Percentiles rank a stretch among this genome's conserved stretches.
Evolutionary conservation across 768 basidiomycete species (phyloP).

Genomic region (Hydnomerulius pinastri): DNA sequence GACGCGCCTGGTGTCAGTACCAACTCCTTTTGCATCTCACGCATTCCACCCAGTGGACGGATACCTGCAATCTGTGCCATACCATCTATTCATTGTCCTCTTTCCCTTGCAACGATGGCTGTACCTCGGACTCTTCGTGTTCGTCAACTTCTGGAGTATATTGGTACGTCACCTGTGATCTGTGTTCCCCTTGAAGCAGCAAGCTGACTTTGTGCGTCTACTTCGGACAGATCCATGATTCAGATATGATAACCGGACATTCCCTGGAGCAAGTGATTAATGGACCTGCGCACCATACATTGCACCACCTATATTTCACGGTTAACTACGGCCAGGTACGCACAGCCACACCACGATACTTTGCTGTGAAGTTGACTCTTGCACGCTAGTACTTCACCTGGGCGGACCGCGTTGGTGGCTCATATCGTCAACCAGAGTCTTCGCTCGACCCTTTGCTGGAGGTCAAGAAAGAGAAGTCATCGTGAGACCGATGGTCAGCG

Average conservation of each 20-base stretch:
- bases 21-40: constrained; percentile 95
- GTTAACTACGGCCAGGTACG: constrained; percentile 91
- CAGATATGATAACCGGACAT: constrained; percentile 96
- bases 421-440: constrained; percentile 87
- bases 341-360: constrained; percentile 46
- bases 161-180: constrained; percentile 51
- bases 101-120: constrained; percentile 88
- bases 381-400: constrained; percentile 89
- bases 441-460: constrained; percentile 85
- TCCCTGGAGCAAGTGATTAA: constrained; percentile 89
- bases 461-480: constrained; percentile 33
- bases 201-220: background rate
- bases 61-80: constrained; percentile 90
- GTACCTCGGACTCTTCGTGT: constrained; percentile 84
- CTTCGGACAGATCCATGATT: constrained; percentile 88
- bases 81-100: constrained; percentile 87
- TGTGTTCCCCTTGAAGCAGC: background rate
- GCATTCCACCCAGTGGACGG: constrained; percentile 98
- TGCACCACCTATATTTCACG: constrained; percentile 96
- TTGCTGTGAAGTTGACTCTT: constrained; percentile 13
- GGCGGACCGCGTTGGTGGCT: constrained; percentile 81
- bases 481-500: constrained; percentile 7
- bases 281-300: constrained; percentile 97
- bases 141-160: constrained; percentile 94
- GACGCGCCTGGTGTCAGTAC: constrained; percentile 56